phyloP scores from a whole-genome alignment of 1,139 yeast genomes.

The Geotrichum australiense region DNA sequence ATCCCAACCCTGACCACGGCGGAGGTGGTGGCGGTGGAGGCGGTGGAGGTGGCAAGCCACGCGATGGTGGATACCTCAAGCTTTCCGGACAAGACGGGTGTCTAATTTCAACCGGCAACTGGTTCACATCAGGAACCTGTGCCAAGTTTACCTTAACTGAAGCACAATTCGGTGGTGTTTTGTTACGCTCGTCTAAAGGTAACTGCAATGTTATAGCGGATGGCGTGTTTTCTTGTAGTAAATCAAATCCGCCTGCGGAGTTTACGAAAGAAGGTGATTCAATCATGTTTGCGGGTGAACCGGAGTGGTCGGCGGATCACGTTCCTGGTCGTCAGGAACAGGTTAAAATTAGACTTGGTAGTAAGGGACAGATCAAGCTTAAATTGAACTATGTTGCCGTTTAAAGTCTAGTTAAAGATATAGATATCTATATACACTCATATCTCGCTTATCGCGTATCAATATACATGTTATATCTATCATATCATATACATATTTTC shows the following conservation, averaged over 20 bases:
- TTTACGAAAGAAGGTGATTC: constrained; percentile 28
- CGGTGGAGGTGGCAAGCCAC: constrained; percentile 21
- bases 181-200: constrained; percentile 62
- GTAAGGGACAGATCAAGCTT: constrained; percentile 39
- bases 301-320: constrained; percentile 55
- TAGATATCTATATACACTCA: too few relatives aligned
- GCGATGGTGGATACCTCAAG: constrained; percentile 43
- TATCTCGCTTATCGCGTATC: too few relatives aligned
- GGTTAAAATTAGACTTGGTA: constrained; percentile 47
- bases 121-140: constrained; percentile 81
- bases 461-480: constrained; percentile 1
- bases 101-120: constrained; percentile 74
- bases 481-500: not conserved
- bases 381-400: constrained; percentile 36
- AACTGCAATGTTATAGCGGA: constrained; percentile 55
- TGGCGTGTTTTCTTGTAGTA: constrained; percentile 35
- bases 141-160: constrained; percentile 56
- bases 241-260: constrained; percentile 27
- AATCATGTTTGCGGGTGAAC: constrained; percentile 58
- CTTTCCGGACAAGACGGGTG: constrained; percentile 61
- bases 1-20: constrained; percentile 33
- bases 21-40: constrained; percentile 25
- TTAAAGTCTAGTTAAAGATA: too few relatives aligned
- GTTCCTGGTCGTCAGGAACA: constrained; percentile 48
- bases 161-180: constrained; percentile 66